A percentile compares a stretch with the other conserved stretches of the same genome.
These are phyloP conservation scores for Colletotrichum eremochloae DNA, from an alignment of 2,329 filamentous ascomycete species.

Conservation along the genomic window DNA sequence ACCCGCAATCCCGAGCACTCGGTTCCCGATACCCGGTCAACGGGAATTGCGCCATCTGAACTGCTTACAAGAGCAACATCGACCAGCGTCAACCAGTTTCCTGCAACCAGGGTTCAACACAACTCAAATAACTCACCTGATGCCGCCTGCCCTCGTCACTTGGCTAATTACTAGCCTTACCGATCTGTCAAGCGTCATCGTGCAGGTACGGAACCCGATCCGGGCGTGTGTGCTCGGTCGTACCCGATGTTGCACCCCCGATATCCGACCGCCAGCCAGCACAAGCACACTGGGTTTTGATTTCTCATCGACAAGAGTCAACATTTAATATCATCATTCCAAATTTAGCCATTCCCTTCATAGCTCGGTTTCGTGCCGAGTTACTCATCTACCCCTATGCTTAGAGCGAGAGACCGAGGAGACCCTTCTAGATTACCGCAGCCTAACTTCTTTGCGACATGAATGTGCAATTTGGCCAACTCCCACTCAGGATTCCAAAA, in stretches of 20 bases:
- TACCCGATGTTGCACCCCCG: not conserved
- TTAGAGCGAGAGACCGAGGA: no score
- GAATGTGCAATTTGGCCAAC: no score
- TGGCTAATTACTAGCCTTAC: not conserved
- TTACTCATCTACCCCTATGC: no score
- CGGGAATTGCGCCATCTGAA: not conserved
- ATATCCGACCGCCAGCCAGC: not conserved
- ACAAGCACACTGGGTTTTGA: not conserved
- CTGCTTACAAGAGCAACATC: not conserved
- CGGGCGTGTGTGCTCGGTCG: not conserved
- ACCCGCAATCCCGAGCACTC: not conserved
- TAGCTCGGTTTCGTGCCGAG: not conserved
- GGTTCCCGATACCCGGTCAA: constrained; percentile 1
- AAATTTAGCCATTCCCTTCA: not conserved
- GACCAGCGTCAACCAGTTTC: not conserved
- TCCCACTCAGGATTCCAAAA: no score
- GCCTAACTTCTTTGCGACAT: no score
- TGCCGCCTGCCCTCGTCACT: not conserved
- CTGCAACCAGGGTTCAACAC: not conserved
- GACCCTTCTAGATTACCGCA: no score
- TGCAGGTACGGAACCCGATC: not conserved
- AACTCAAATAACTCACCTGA: not conserved
- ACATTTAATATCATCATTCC: not conserved
- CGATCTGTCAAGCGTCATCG: not conserved
- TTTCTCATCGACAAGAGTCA: not conserved